phyloP scores from a whole-genome alignment of 1,139 yeast genomes.

The Geotrichum phurueaensis region DNA sequence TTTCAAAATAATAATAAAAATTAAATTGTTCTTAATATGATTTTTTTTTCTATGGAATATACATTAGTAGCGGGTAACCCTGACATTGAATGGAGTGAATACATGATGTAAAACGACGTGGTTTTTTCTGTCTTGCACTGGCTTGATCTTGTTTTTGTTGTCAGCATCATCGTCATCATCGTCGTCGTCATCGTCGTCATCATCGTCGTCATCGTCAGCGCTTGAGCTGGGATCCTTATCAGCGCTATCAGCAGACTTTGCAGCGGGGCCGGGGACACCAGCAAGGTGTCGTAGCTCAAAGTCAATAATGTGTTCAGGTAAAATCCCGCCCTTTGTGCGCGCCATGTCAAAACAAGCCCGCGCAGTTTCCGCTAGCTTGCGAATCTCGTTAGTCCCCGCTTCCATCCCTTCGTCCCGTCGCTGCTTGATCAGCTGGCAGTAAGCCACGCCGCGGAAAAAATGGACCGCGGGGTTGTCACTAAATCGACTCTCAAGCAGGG shows the following conservation, averaged over 20 bases:
- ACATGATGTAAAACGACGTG: neutral
- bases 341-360: slow-evolving; percentile 1
- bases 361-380: neutral
- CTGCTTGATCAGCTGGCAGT: slow-evolving; percentile 23
- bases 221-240: neutral
- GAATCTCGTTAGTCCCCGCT: neutral
- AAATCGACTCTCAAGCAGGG: slow-evolving; percentile 44
- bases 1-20: neutral
- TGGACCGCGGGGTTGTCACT: slow-evolving; percentile 42
- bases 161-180: slow-evolving; percentile 1
- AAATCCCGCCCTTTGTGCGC: slow-evolving; percentile 18
- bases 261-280: neutral
- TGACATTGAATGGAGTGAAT: neutral
- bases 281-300: slow-evolving; percentile 15
- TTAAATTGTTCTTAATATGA: neutral
- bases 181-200: slow-evolving; percentile 9
- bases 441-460: slow-evolving; percentile 26
- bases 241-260: no score
- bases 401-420: neutral
- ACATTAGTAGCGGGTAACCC: neutral
- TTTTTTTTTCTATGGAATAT: neutral
- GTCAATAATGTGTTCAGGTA: slow-evolving; percentile 24
- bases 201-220: neutral
- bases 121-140: neutral
- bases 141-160: neutral